Evolutionary conservation across 2,329 filamentous ascomycete genomes (phyloP), one percentile per base, ranked within the genome.

Genomic region (Colletotrichum cuscutae): DNA sequence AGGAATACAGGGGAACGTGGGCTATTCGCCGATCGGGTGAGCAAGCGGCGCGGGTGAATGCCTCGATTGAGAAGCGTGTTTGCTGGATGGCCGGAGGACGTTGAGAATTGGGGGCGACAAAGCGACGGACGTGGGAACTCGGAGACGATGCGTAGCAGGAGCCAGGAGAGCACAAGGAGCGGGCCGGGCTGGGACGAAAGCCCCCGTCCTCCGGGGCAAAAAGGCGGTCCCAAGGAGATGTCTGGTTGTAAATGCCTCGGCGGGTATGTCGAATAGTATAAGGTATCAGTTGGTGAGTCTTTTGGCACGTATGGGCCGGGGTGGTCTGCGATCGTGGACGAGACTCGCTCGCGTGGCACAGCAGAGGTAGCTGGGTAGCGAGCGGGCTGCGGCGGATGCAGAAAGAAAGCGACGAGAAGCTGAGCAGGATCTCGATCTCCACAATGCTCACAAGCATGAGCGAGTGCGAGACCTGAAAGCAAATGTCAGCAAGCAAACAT

Each of bases 41-140:
- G 64, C 52, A 71, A 61, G 52, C 57, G 30, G 53, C 8, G 46
- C 65, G 69, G 65, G 54, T 26, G 30, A 59, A 59, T 72, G 65
- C 66, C 65, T 64, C 37, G 65, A 69, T 72, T 28, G 59, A 72
- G 65, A 49, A 35, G 37, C 53, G 15, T 57, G 24, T 59, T 59
- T 68, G 52, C 56, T 32, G 35, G 37, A 63, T 19, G 53, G 4
- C 15, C 42, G 37, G 30, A 13, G 22, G 35, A 63, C 19, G 52
- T 26, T 49, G 59, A 30, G 30, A 58, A 60, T 35, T 53, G 22
- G 24, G 49, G 68, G 49, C 26, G 32, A 56, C 11, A 52, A 22
- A n/a, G 64, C 46, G 57, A 35, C 30, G 19, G 67, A 54, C 8
- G 53, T 42, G 24, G 60, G 65, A 54, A 46, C 65, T 42, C 28